These are phyloP conservation scores for Fusarium musae DNA, from an alignment of 2,329 filamentous ascomycete species.

Conservation along the genomic window DNA sequence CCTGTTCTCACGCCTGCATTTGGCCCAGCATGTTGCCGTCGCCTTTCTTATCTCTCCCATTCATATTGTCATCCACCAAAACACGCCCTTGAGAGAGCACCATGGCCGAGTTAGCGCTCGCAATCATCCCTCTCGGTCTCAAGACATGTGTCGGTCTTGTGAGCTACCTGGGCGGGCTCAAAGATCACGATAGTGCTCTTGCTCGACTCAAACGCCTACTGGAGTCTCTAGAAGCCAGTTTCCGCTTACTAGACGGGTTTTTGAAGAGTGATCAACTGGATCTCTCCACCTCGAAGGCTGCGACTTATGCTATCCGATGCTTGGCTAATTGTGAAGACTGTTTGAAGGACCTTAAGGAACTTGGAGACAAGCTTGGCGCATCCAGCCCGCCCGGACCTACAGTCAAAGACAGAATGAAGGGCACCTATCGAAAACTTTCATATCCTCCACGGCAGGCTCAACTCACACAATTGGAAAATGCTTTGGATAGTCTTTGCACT, in stretches of 20 bases:
- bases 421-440: no score
- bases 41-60: no score
- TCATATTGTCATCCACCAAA: no score
- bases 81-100: no score
- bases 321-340: neutral
- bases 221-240: neutral
- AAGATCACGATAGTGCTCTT: neutral
- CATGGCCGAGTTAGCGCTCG: neutral
- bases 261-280: rapidly evolving
- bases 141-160: neutral
- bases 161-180: neutral
- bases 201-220: neutral
- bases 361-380: no score
- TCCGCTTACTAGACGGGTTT: rapidly evolving
- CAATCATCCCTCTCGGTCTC: neutral
- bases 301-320: rapidly evolving
- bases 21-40: no score
- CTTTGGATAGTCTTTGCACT: no score
- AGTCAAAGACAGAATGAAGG: no score
- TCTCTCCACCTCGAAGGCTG: neutral
- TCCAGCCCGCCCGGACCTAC: no score
- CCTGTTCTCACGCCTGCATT: no score
- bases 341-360: neutral
- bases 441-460: no score
- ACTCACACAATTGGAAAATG: no score